Percentiles rank a stretch among this genome's conserved stretches.
These are phyloP conservation scores for Plectosphaerella sp. DNA, from an alignment of 2,329 filamentous ascomycete genomes.

Conservation along the genomic window DNA sequence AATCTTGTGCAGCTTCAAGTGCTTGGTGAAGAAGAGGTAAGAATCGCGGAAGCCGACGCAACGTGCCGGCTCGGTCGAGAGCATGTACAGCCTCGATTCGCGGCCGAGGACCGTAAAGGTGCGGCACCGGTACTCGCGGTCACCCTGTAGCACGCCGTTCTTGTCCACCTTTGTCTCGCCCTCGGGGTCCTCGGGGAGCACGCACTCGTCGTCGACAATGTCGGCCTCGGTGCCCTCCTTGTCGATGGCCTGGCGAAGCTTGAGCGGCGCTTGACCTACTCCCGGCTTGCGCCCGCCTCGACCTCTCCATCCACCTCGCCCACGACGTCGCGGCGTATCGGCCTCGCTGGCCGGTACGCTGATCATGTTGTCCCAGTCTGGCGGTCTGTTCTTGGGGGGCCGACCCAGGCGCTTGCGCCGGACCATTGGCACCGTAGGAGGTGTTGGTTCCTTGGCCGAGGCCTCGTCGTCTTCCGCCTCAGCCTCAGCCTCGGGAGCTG, in stretches of 20 bases:
- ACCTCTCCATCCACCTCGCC: slow-evolving; percentile 67
- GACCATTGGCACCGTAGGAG: slow-evolving; percentile 55
- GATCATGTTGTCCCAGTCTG: slow-evolving; percentile 68
- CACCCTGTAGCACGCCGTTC: slow-evolving; percentile 74
- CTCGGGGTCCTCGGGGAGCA: slow-evolving; percentile 78
- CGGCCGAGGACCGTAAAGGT: slow-evolving; percentile 88
- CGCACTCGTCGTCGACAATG: slow-evolving; percentile 88
- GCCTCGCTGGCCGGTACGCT: slow-evolving; percentile 49
- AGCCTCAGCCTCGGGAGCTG: slow-evolving; percentile 27
- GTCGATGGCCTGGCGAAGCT: slow-evolving; percentile 81
- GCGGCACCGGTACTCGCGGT: slow-evolving; percentile 88
- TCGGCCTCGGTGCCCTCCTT: slow-evolving; percentile 91
- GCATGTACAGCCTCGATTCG: slow-evolving; percentile 88
- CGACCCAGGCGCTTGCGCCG: slow-evolving; percentile 77
- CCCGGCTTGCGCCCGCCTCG: slow-evolving; percentile 64
- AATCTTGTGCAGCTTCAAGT: slow-evolving; percentile 94
- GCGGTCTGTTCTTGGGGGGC: slow-evolving; percentile 78
- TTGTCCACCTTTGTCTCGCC: slow-evolving; percentile 94
- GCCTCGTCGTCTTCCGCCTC: slow-evolving; percentile 32
- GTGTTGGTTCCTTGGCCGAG: slow-evolving; percentile 47
- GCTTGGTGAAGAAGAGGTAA: slow-evolving; percentile 98
- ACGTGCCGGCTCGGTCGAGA: slow-evolving; percentile 94
- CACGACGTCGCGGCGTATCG: slow-evolving; percentile 58
- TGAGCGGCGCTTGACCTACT: slow-evolving; percentile 67
- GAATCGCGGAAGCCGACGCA: slow-evolving; percentile 97